Base-by-base conservation (phyloP, 768 basidiomycete genomes). In the Paxillus involutus region DNA sequence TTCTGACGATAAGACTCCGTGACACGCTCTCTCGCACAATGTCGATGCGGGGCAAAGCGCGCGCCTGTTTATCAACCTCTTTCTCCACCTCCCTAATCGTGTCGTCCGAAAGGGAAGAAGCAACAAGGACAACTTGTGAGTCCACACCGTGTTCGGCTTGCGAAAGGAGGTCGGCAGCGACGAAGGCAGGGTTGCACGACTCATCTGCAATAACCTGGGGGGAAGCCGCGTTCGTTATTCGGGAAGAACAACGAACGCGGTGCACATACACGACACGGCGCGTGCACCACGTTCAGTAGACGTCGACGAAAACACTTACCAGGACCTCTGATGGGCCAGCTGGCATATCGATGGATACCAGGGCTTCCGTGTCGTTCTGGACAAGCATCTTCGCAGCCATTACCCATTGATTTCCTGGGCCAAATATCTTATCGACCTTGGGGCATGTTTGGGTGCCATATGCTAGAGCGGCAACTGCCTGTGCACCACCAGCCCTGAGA, bases 351-450 rank as follows among this genome's bases (percentile, higher is more conserved):
- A 98, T 99, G 14, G 92, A 90, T 7, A 98, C 94, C 57, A 95
- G 72, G 9, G 97, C 96, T 63, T 95, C 91, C 12, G 95, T 95
- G 67, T 99, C 97, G 71, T 98, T 99, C 69, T 98, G 95, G 24
- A 99, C 96, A 50, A 96, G 73, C 97, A 99, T 98, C 76, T 99
- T 99, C 48, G 96, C 97, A 2, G 97, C 97, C 2, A 96, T 99
- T 21, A 99, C 97, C 94, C 95, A 99, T 70, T 98, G 97, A 69
- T 99, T 99, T 24, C 97, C 97, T 6, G 97, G 97, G 9, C 97
- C 97, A 66, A 98, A 96, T 62, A 99, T 94, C 76, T 99, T 99
- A 79, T 99, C 97, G 24, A 98, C 96, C 73, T 99, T 98, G 14
- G 94, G 93, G 6, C 95, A 93, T 4, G 89, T 89, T 68, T 91